Base-by-base conservation (phyloP, 306 rosid genomes). In the Biancaea sappan region DNA sequence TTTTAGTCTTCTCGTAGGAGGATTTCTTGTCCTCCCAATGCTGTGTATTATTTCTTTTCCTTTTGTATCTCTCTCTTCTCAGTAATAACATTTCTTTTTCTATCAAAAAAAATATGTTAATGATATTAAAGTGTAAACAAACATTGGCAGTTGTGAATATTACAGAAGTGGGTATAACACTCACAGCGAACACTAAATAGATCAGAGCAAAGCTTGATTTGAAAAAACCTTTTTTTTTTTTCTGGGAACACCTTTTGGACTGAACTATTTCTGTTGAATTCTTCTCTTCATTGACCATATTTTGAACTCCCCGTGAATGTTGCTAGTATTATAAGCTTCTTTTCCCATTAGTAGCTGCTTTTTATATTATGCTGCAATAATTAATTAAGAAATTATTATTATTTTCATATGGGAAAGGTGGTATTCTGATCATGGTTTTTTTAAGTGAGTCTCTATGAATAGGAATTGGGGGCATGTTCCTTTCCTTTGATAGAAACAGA, bases 331-430 rank as follows among this genome's bases (percentile, higher is more conserved):
- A 9, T 29, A 29, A 2, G 31, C 10, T 59, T 57, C 50, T 29
- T 43, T 64, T 16, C 70, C 44, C 35, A 9, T 63, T n/a, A 43
- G 14, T 67, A 22, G 16, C 41, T 74, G 41, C 58, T 47, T 29
- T 74, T 38, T 80, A 22, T 60, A 44, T 58, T 9, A 50, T 68
- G 44, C 68, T 67, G 21, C 68, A 65, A 28, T 56, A 47, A 32
- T 56, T 70, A 25, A 25, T 26, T 25, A 26, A 4, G 61, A 54
- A 54, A 9, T 54, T 29, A 54, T 25, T 54, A n/a, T n/a, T n/a
- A n/a, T n/a, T n/a, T n/a, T n/a, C n/a, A n/a, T n/a, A n/a, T n/a
- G n/a, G n/a, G n/a, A n/a, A n/a, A n/a, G n/a, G n/a, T n/a, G n/a
- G n/a, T n/a, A n/a, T n/a, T n/a, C n/a, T n/a, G n/a, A n/a, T n/a